phyloP scores from a whole-genome alignment of 768 basidiomycete genomes.

The Thelephora ganbajun region DNA sequence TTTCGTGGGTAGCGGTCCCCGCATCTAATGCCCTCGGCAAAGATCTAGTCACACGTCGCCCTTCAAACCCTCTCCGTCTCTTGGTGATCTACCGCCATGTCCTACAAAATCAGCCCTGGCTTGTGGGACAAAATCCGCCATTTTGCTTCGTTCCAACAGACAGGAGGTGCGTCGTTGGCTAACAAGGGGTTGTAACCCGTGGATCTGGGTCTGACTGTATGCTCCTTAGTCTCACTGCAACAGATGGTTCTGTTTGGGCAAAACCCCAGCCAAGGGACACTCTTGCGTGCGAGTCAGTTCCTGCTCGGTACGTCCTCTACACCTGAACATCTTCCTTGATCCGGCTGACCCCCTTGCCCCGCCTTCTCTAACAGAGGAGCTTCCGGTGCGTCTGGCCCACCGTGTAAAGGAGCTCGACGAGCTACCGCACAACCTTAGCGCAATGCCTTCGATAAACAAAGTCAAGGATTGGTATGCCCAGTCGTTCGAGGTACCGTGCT shows the following conservation, averaged over 20 bases:
- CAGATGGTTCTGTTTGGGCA: constrained; percentile 98
- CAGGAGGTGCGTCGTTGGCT: constrained; percentile 46
- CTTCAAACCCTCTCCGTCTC: neutral
- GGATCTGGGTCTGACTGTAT: neutral
- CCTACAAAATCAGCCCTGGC: constrained; percentile 60
- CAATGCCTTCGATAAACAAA: constrained; percentile 85
- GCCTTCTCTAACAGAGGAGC: constrained; percentile 72
- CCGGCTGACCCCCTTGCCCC: neutral
- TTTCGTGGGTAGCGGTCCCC: neutral
- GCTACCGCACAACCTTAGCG: constrained; percentile 80
- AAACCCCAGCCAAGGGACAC: constrained; percentile 87
- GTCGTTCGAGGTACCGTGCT: constrained; percentile 69
- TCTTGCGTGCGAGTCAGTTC: constrained; percentile 87
- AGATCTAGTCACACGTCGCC: constrained; percentile 2
- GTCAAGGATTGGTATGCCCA: constrained; percentile 99
- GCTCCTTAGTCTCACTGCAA: constrained; percentile 66
- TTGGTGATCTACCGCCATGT: constrained; percentile 17
- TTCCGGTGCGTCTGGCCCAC: constrained; percentile 90
- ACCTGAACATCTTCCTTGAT: constrained; percentile 2
- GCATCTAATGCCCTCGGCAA: constrained; percentile 1
- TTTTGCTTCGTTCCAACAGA: constrained; percentile 86
- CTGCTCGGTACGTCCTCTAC: constrained; percentile 45
- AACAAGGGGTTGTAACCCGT: neutral
- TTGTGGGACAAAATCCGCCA: constrained; percentile 89
- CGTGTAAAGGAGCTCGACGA: constrained; percentile 92